Percentiles rank a stretch among this genome's conserved stretches.
Conservation (phyloP, 352 stramenopile species). For the Phytophthora europaea region DNA sequence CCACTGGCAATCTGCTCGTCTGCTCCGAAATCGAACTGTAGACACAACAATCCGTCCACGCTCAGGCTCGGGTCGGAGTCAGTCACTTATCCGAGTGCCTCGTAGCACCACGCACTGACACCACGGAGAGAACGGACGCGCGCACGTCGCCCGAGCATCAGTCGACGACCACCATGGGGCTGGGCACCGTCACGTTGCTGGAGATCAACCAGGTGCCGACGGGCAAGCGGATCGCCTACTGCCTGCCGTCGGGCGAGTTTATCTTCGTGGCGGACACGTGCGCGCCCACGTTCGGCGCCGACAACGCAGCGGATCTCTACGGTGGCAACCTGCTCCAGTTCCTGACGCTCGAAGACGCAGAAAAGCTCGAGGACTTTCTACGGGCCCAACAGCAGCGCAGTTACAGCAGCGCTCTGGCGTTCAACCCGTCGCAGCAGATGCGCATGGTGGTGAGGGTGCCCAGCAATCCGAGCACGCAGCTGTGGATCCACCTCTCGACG, state of each 20-base stretch:
- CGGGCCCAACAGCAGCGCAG: slow-evolving; percentile 34
- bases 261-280: slow-evolving; percentile 70
- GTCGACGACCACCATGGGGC: slow-evolving; percentile 46
- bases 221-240: slow-evolving; percentile 70
- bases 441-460: slow-evolving; percentile 59
- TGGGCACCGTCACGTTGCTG: slow-evolving; percentile 66
- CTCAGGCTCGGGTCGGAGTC: background rate
- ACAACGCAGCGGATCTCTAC: slow-evolving; percentile 58
- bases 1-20: background rate
- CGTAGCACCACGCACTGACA: slow-evolving; percentile 17
- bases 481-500: slow-evolving; percentile 71
- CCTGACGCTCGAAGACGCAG: slow-evolving; percentile 58
- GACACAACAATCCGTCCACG: slow-evolving; percentile 1
- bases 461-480: slow-evolving; percentile 24
- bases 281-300: slow-evolving; percentile 46
- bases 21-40: slow-evolving; percentile 19
- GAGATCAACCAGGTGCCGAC: slow-evolving; percentile 65
- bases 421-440: slow-evolving; percentile 40
- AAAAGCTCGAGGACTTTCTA: slow-evolving; percentile 74
- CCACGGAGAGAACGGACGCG: slow-evolving; percentile 8
- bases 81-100: slow-evolving; percentile 28
- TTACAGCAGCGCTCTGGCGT: slow-evolving; percentile 18
- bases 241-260: slow-evolving; percentile 78
- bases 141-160: slow-evolving; percentile 14
- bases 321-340: slow-evolving; percentile 74